phyloP scores from a whole-genome alignment of 2,329 filamentous ascomycete species.

The Calonectria pauciramosa region DNA sequence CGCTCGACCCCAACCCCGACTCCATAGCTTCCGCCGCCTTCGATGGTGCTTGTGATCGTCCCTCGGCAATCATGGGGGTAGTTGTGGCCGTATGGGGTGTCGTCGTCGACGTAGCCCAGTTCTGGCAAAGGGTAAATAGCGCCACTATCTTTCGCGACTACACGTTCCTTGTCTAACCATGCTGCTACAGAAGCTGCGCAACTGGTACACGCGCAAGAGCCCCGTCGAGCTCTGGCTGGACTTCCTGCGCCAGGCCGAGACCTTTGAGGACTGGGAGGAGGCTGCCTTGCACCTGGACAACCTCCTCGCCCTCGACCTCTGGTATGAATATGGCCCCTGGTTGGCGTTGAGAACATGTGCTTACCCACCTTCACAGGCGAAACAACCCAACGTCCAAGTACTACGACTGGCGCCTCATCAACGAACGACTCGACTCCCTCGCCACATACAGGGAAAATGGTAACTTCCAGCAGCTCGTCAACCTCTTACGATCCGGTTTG shows the following conservation, averaged over 20 bases:
- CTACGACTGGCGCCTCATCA: conserved; percentile 90
- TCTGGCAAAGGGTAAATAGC: conserved; percentile 72
- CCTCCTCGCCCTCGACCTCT: conserved; percentile 83
- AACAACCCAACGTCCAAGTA: conserved; percentile 84
- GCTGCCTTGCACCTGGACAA: conserved; percentile 88
- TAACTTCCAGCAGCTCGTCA: conserved; percentile 81
- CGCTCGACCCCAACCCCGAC: conserved; percentile 29
- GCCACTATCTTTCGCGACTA: conserved; percentile 11
- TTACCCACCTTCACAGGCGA: conserved; percentile 68
- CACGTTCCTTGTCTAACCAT: conserved; percentile 32
- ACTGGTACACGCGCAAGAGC: conserved; percentile 77
- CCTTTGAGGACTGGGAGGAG: conserved; percentile 89
- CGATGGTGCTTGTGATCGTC: conserved; percentile 49
- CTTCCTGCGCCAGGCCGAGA: conserved; percentile 73
- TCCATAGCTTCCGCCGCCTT: conserved; percentile 25
- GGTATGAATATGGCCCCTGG: conserved; percentile 62
- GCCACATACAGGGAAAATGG: conserved; percentile 77
- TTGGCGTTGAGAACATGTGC: background rate
- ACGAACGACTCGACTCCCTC: conserved; percentile 80
- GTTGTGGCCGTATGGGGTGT: conserved; percentile 68
- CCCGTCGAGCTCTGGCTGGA: conserved; percentile 76
- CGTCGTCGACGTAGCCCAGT: conserved; percentile 71
- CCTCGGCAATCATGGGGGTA: conserved; percentile 59
- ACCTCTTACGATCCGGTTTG: conserved; percentile 82
- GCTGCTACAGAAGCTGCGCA: conserved; percentile 71